Base-by-base conservation (phyloP, 202 grass and related monocot species). In the Sporobolus alterniflorus region DNA sequence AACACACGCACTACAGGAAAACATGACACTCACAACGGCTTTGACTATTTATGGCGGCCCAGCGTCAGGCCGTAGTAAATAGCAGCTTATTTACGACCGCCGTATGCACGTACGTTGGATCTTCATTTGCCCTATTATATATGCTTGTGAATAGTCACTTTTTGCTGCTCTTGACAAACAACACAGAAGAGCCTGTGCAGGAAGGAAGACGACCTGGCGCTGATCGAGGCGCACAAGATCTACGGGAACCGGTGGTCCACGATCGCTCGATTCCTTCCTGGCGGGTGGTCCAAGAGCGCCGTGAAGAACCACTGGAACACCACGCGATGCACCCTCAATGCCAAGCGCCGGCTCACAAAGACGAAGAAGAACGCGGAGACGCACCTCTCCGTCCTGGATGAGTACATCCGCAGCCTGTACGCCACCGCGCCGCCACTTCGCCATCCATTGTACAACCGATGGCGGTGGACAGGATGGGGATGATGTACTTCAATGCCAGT, bases 271-370 rank as follows among this genome's bases (percentile, higher is more conserved):
- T 9, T 32, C 18, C 70, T 96, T 0, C 64, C 72, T 0, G 94
- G 94, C 72, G 0, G 94, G 94, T 10, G 94, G 20, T 93, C 91
- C 5, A 91, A 96, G 70, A 96, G 93, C 52, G 16, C 91, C 2
- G 88, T 96, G 7, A 96, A 96, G 68, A 96, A 96, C 21, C 94
- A 96, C 34, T 96, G 94, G 94, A 92, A 96, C 56, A 84, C 79
- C 3, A 93, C 80, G 11, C 91, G 80, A 56, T 68, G 92, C 5
- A 91, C 82, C 82, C 87, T 89, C 33, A 81, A 71, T 54, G 73
- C 87, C 8, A 89, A 76, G 71, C 87, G 82, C 29, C 76, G 71
- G 0, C 21, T 84, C 11, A 87, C 59, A 57, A 91, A 82, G 64
- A 91, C 73, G 71, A 90, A 71, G 75, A 80, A 48, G 67, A 83